Percentiles rank a stretch among this genome's conserved stretches.
phyloP scores from a whole-genome alignment of 257 asterid genomes.

The Ilex aquifolium region DNA sequence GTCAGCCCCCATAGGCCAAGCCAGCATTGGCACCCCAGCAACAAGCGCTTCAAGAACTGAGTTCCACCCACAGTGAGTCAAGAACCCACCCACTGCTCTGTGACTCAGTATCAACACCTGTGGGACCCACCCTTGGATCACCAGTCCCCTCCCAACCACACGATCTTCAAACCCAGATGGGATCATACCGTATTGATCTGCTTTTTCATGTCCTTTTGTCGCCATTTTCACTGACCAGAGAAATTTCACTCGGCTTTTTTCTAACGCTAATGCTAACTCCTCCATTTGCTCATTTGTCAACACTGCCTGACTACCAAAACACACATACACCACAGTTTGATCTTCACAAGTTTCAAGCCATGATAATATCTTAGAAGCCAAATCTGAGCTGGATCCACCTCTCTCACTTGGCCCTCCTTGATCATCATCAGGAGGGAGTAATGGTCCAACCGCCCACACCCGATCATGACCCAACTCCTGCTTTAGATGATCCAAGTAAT shows the following conservation, averaged over 20 bases:
- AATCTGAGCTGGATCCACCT: constrained; percentile 39
- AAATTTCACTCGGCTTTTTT: constrained; percentile 52
- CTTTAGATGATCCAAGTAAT: constrained; percentile 32
- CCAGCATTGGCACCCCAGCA: constrained; percentile 59
- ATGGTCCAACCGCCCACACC: constrained; percentile 67
- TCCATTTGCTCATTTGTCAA: constrained; percentile 53
- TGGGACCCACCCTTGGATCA: constrained; percentile 75
- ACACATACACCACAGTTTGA: constrained; percentile 45
- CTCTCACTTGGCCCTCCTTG: constrained; percentile 24
- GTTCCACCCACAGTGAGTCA: constrained; percentile 84
- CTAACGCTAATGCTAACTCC: constrained; percentile 39
- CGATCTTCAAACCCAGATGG: constrained; percentile 67
- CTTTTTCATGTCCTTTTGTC: constrained; percentile 26
- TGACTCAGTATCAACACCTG: constrained; percentile 56
- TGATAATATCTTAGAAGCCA: constrained; percentile 17
- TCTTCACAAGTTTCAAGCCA: constrained; percentile 59
- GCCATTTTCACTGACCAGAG: constrained; percentile 47
- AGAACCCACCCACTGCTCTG: constrained; percentile 27
- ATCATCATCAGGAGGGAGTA: constrained; percentile 26
- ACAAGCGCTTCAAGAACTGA: constrained; percentile 45
- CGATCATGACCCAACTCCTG: constrained; percentile 41
- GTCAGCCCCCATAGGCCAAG: constrained; percentile 90
- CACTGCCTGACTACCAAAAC: constrained; percentile 80
- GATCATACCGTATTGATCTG: constrained; percentile 29
- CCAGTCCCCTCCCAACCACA: constrained; percentile 49